These are phyloP conservation scores for Colletotrichum sp. DNA, from an alignment of 2,329 filamentous ascomycete species.

Conservation along the genomic window DNA sequence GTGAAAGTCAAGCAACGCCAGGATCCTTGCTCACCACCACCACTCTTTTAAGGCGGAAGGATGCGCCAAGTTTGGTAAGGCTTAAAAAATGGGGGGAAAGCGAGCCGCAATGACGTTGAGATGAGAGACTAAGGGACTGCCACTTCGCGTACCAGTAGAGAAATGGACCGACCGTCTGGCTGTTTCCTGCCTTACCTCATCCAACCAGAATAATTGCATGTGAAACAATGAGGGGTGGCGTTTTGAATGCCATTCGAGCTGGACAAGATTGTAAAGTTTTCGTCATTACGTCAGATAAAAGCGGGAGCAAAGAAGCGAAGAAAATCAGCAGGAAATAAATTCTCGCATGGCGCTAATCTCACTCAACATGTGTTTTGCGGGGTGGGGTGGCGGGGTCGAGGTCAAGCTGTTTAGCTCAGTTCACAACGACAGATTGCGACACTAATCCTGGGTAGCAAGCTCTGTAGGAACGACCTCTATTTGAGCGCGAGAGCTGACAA, in stretches of 20 bases:
- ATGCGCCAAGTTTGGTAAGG: neutral
- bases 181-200: neutral
- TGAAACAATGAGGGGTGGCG: neutral
- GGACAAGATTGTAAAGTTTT: neutral
- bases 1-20: neutral
- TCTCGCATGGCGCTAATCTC: neutral
- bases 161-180: neutral
- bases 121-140: conserved; percentile 12
- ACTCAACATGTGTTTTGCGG: neutral
- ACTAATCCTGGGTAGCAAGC: neutral
- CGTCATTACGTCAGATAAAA: neutral
- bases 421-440: neutral
- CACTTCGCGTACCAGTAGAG: neutral
- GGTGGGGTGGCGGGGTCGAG: neutral
- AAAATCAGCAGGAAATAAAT: neutral
- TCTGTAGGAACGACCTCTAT: neutral
- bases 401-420: neutral
- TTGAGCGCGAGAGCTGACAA: neutral
- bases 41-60: neutral
- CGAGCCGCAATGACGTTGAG: conserved; percentile 15
- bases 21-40: neutral
- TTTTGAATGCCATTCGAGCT: neutral
- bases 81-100: neutral
- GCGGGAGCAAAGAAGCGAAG: neutral
- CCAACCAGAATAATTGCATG: neutral